Evolutionary conservation across 202 grass and related monocot genomes (phyloP).

Genomic region (Bolboschoenoplectus hybrid): DNA sequence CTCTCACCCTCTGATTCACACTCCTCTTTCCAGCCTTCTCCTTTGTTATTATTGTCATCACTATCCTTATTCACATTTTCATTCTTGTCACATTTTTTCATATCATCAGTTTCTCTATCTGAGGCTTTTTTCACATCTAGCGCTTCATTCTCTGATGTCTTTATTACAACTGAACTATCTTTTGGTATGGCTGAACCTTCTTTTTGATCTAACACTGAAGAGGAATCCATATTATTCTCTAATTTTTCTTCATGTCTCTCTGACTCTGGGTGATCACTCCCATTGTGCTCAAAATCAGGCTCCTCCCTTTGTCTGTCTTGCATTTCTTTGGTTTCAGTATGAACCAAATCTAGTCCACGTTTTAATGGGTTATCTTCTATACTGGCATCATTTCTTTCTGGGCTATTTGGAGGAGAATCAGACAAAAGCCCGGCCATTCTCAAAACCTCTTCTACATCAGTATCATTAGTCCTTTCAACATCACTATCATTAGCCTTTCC

Average conservation of each 20-base stretch:
- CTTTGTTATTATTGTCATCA: slow-evolving; percentile 3
- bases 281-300: background rate
- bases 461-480: slow-evolving; percentile 26
- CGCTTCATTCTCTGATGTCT: slow-evolving; percentile 22
- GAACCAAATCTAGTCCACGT: background rate
- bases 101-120: slow-evolving; percentile 11
- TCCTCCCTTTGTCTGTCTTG: slow-evolving; percentile 3
- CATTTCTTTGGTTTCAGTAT: slow-evolving; percentile 10
- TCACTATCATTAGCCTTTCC: slow-evolving; percentile 21
- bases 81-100: slow-evolving; percentile 1
- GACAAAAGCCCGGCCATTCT: slow-evolving; percentile 73
- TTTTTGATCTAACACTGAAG: background rate
- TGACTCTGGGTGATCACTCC: background rate
- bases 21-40: background rate
- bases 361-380: slow-evolving; percentile 20
- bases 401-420: slow-evolving; percentile 89
- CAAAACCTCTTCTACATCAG: slow-evolving; percentile 65
- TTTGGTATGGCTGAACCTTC: slow-evolving; percentile 12
- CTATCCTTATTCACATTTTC: slow-evolving; percentile 7
- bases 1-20: slow-evolving; percentile 38
- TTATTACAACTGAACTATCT: slow-evolving; percentile 19
- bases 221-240: background rate
- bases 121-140: background rate
- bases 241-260: slow-evolving; percentile 8
- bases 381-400: slow-evolving; percentile 40